Conservation (phyloP, 2,329 filamentous ascomycete genomes). For the Stagonosporopsis rhizophila region DNA sequence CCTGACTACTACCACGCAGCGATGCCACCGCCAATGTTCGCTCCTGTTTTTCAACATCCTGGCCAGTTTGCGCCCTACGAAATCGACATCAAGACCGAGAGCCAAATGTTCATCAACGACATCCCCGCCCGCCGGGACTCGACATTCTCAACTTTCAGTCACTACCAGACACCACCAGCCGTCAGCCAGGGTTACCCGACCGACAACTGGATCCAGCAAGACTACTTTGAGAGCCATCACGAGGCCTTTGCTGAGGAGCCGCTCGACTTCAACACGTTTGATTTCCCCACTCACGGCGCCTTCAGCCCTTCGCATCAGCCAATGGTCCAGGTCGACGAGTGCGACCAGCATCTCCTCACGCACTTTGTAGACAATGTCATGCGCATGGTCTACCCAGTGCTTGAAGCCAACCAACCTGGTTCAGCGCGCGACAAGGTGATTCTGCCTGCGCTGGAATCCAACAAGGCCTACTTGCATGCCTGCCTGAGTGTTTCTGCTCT, state of each 20-base stretch:
- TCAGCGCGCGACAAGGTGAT: slow-evolving; percentile 82
- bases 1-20: slow-evolving; percentile 65
- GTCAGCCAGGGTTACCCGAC: slow-evolving; percentile 71
- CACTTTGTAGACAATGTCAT: slow-evolving; percentile 91
- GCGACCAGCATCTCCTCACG: slow-evolving; percentile 83
- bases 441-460: slow-evolving; percentile 85
- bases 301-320: slow-evolving; percentile 70
- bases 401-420: slow-evolving; percentile 88
- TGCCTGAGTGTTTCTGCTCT: slow-evolving; percentile 92
- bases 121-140: slow-evolving; percentile 85
- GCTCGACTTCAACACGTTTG: slow-evolving; percentile 79
- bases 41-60: slow-evolving; percentile 56
- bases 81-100: slow-evolving; percentile 94
- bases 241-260: slow-evolving; percentile 68
- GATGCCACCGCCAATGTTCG: slow-evolving; percentile 62
- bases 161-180: slow-evolving; percentile 80
- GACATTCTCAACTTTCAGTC: slow-evolving; percentile 89
- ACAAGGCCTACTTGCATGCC: slow-evolving; percentile 94
- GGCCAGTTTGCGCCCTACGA: slow-evolving; percentile 82
- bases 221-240: slow-evolving; percentile 70
- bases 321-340: slow-evolving; percentile 83
- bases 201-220: slow-evolving; percentile 75
- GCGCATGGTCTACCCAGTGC: slow-evolving; percentile 87
- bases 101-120: slow-evolving; percentile 92
- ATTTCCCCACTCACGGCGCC: slow-evolving; percentile 73